A percentile compares a stretch with the other conserved stretches of the same genome.
Evolutionary conservation across 75 land plant genomes (phyloP).

Genomic region (Picea glauca): DNA sequence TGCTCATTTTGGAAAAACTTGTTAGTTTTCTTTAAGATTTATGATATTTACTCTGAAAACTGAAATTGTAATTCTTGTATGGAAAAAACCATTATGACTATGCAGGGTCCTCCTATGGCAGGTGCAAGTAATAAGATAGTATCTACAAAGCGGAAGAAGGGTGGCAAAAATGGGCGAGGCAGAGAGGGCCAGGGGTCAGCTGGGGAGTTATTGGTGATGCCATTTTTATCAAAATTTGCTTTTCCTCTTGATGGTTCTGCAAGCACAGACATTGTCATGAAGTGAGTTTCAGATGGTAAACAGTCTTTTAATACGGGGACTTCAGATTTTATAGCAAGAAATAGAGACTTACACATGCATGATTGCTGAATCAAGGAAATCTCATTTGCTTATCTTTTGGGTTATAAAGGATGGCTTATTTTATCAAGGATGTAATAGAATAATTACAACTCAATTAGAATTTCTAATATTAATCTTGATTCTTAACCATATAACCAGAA

Average conservation of each 20-base stretch:
- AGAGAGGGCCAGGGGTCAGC: constrained; percentile 42
- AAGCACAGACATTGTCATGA: constrained; percentile 21
- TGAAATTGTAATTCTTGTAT: neutral
- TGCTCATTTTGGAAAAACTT: neutral
- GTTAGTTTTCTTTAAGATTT: neutral
- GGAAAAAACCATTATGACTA: neutral
- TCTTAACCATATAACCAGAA: too few species aligned
- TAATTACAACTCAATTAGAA: too few species aligned
- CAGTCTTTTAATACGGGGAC: neutral
- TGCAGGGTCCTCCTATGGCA: constrained; percentile 73
- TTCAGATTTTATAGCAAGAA: neutral
- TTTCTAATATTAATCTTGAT: too few species aligned
- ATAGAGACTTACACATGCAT: neutral
- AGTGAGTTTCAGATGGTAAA: constrained; percentile 24
- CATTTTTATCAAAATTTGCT: constrained; percentile 73
- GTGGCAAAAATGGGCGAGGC: constrained; percentile 44
- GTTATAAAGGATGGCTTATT: neutral
- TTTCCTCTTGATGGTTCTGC: constrained; percentile 50
- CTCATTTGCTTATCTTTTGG: neutral
- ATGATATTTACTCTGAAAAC: neutral
- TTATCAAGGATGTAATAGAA: too few species aligned
- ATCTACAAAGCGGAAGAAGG: constrained; percentile 71
- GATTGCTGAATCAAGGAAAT: neutral
- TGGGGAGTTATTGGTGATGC: constrained; percentile 79
- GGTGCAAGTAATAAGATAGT: constrained; percentile 24